These are phyloP conservation scores for Lagenaria siceraria DNA, from an alignment of 306 rosid species.

Conservation along the genomic window DNA sequence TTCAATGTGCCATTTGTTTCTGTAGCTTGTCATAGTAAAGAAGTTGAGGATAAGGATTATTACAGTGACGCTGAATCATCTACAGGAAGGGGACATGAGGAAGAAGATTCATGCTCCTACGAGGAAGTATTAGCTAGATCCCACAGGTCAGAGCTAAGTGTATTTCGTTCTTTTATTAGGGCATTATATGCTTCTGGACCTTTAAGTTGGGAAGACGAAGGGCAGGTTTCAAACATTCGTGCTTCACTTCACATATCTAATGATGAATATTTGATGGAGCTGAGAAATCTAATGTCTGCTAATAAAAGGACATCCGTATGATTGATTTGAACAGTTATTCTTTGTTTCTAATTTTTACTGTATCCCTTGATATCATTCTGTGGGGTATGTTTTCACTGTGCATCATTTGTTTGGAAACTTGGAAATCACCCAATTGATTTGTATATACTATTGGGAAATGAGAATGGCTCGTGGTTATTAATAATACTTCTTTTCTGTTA, in stretches of 20 bases:
- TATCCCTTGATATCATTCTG: background rate
- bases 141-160: constrained; percentile 72
- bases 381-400: background rate
- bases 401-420: background rate
- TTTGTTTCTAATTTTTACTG: background rate
- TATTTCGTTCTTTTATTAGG: constrained; percentile 46
- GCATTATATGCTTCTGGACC: constrained; percentile 74
- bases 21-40: constrained; percentile 21
- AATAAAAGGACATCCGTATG: background rate
- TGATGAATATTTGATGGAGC: constrained; percentile 69
- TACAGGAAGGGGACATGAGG: constrained; percentile 26
- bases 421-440: background rate
- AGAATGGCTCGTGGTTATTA: background rate
- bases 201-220: constrained; percentile 89
- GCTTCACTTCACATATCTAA: constrained; percentile 69
- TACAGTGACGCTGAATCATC: constrained; percentile 56
- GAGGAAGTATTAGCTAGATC: constrained; percentile 31
- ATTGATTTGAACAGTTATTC: background rate
- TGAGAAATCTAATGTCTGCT: constrained; percentile 32
- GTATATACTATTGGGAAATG: background rate
- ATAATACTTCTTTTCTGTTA: background rate
- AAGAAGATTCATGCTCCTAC: constrained; percentile 15
- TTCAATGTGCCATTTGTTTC: constrained; percentile 16
- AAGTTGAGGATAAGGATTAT: constrained; percentile 35
- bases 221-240: constrained; percentile 70